Evolutionary conservation across 2,329 filamentous ascomycete genomes (phyloP), one percentile per base, ranked within the genome.

Genomic region (Claviceps lovelessii): DNA sequence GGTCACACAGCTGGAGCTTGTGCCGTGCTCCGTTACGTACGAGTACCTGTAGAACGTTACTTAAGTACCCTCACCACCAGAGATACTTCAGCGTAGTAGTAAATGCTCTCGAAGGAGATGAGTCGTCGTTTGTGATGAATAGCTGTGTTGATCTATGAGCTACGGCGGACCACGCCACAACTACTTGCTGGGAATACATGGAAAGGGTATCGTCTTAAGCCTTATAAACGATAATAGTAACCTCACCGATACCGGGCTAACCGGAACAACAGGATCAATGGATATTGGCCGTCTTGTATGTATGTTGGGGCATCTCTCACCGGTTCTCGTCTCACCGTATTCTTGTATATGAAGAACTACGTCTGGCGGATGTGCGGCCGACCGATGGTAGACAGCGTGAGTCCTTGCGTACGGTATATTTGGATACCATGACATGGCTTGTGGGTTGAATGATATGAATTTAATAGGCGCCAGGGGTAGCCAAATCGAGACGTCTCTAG

Each of bases 1-100:
- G 51, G 54, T 55, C 31, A 29, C 51, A 56, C 54, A 31, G 19
- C 51, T 39, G 45, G 37, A 42, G 41, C 19, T 51, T 47, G 37
- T 42, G 45, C 45, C 11, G 42, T 39, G 23, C 51, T n/a, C 28
- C 51, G 37, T 37, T 31, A 28, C 52, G 46, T 35, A 31, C 42
- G 28, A 51, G 54, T 56, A 51, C 28, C 47, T 35, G 45, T 46
- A 41, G 19, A 53, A 31, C 29, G 39, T 37, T 11, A 37, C 2
- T n/a, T 19, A 48, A 31, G 51, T 55, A 53, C 41, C 46, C 10
- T 41, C 44, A 29, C 15, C 46, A 49, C 29, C n/a, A 19, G 11
- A 37, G 45, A 53, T 55, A 49, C 54, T 47, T 53, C 23, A 11
- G 37, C 6, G 13, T 41, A 5, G 11, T 23, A 35, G 42, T 19